These are phyloP conservation scores for Candida dubliniensis DNA, from an alignment of 1,139 yeast genomes.

Conservation along the genomic window DNA sequence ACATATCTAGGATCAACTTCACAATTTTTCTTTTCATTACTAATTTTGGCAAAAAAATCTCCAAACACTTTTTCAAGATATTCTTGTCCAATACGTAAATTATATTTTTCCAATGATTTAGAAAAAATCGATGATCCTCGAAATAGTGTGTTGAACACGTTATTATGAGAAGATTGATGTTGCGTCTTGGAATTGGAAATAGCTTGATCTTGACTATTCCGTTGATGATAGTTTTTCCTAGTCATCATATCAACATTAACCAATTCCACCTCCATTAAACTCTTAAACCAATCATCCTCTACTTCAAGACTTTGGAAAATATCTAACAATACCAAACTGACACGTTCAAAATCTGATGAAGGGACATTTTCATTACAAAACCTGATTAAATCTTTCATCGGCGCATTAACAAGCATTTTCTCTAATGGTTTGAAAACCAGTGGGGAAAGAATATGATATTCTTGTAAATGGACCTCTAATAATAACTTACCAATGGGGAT, in stretches of 20 bases:
- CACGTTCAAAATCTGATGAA: constrained; percentile 52
- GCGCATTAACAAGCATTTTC: constrained; percentile 52
- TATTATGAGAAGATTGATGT: constrained; percentile 29
- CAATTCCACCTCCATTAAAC: constrained; percentile 66
- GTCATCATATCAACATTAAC: constrained; percentile 48
- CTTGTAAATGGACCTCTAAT: constrained; percentile 52
- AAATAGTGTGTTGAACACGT: constrained; percentile 71
- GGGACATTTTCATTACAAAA: constrained; percentile 46
- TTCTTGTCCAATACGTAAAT: constrained; percentile 74
- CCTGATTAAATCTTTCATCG: constrained; percentile 49
- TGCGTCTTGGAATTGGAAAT: constrained; percentile 3
- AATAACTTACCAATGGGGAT: constrained; percentile 59
- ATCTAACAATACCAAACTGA: constrained; percentile 58
- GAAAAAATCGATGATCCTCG: constrained; percentile 84
- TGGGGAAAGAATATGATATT: constrained; percentile 62
- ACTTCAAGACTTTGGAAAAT: constrained; percentile 62
- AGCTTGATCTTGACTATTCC: constrained; percentile 19
- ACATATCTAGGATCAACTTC: constrained; percentile 72
- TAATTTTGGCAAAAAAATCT: constrained; percentile 57
- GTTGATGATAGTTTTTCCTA: constrained; percentile 36
- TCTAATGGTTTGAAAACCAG: constrained; percentile 59
- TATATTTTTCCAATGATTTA: constrained; percentile 75
- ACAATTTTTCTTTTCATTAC: constrained; percentile 53
- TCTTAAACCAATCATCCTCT: constrained; percentile 69
- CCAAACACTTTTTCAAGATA: constrained; percentile 76